Evolutionary conservation across 495 filamentous ascomycete species (phyloP).

Genomic region (Cercophora samala): DNA sequence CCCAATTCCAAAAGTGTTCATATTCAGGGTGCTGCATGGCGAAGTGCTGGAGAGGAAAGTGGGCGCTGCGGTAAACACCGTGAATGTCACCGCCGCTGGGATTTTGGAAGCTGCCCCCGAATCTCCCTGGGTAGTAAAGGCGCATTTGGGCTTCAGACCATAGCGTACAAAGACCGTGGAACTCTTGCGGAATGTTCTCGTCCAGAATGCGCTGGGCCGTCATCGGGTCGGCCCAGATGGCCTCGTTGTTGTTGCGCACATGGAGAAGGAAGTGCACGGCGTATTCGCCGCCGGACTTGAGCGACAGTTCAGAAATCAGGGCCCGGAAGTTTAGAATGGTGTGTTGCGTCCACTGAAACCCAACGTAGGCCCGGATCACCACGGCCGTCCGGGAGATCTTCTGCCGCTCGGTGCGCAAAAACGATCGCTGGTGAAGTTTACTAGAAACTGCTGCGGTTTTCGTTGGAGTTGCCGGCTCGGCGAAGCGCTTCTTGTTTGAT

Average conservation of each 20-base stretch:
- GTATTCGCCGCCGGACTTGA: constrained; percentile 75
- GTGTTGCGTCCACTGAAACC: constrained; percentile 64
- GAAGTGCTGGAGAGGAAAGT: constrained; percentile 90
- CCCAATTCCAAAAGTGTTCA: constrained; percentile 97
- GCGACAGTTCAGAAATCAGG: constrained; percentile 71
- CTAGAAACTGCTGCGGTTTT: not conserved
- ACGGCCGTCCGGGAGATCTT: constrained; percentile 63
- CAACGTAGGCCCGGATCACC: constrained; percentile 68
- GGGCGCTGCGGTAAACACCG: constrained; percentile 85
- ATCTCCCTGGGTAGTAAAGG: constrained; percentile 73
- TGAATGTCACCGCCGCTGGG: constrained; percentile 63
- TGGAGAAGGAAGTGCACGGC: constrained; percentile 77
- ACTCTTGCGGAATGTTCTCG: constrained; percentile 78
- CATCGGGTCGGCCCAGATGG: constrained; percentile 60
- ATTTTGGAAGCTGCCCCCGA: constrained; percentile 63
- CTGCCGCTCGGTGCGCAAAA: constrained; percentile 26
- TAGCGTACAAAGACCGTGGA: constrained; percentile 77
- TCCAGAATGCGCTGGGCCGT: constrained; percentile 58
- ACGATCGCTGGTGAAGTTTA: not conserved
- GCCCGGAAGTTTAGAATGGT: constrained; percentile 70
- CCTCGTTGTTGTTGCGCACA: constrained; percentile 61
- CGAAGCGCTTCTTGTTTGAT: constrained; percentile 66
- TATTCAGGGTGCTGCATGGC: constrained; percentile 87
- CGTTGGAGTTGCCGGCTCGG: constrained; percentile 4
- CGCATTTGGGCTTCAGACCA: constrained; percentile 95